Evolutionary conservation across 257 asterid genomes (phyloP).

Genomic region (Ballota nigra): DNA sequence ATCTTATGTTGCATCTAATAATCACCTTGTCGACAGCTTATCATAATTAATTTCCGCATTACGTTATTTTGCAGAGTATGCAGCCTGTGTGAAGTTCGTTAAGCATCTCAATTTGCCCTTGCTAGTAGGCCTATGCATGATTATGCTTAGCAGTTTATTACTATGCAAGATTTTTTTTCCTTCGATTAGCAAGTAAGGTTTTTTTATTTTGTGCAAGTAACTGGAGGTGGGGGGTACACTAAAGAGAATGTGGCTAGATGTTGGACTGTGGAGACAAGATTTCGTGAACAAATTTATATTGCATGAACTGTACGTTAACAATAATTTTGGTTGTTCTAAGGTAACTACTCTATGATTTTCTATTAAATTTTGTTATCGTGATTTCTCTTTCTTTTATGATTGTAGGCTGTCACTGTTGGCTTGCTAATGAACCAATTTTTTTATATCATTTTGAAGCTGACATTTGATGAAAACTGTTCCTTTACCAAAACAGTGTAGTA

Average conservation of each 20-base stretch:
- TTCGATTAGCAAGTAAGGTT: constrained; percentile 2
- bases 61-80: constrained; percentile 67
- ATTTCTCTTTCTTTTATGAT: no score
- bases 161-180: constrained; percentile 1
- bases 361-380: no score
- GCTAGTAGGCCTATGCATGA: constrained; percentile 57
- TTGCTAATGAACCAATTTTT: no score
- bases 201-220: constrained; percentile 56
- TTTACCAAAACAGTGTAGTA: no score
- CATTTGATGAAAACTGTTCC: no score
- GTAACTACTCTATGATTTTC: no score
- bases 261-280: constrained; percentile 98
- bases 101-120: constrained; percentile 91
- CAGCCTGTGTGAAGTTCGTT: constrained; percentile 94
- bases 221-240: constrained; percentile 99
- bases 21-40: constrained; percentile 14
- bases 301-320: no score
- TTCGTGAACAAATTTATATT: no score
- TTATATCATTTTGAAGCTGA: no score
- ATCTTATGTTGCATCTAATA: constrained; percentile 9
- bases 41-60: not conserved
- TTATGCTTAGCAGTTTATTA: not conserved
- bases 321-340: no score
- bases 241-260: constrained; percentile 99
- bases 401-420: no score